These are phyloP conservation scores for Citrus glauca DNA, from an alignment of 345 rosid species.

Conservation along the genomic window DNA sequence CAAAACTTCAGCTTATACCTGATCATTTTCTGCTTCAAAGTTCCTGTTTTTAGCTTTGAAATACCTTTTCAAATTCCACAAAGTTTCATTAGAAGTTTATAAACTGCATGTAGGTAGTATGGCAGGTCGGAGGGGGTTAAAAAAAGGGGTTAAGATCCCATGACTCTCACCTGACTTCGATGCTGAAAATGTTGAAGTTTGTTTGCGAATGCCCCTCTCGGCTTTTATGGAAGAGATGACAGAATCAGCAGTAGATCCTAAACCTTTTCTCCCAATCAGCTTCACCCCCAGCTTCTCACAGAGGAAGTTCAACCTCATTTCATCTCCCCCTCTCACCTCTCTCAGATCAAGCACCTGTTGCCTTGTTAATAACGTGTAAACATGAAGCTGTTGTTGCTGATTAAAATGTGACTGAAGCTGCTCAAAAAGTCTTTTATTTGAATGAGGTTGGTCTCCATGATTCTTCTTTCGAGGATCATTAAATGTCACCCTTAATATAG, in stretches of 20 bases:
- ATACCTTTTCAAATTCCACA: conserved; percentile 34
- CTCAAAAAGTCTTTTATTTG: conserved; percentile 88
- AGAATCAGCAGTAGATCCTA: conserved; percentile 79
- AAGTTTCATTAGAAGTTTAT: conserved; percentile 14
- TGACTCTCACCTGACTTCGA: conserved; percentile 47
- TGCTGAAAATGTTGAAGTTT: conserved; percentile 45
- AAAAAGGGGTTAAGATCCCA: neutral
- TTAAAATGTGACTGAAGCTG: conserved; percentile 96
- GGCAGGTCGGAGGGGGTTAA: neutral
- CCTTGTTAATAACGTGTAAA: conserved; percentile 76
- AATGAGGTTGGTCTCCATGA: conserved; percentile 66
- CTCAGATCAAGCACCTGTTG: conserved; percentile 90
- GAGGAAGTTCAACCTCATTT: conserved; percentile 72
- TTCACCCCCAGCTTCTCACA: conserved; percentile 86
- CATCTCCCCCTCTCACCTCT: conserved; percentile 98
- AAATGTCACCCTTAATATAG: conserved; percentile 74
- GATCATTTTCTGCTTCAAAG: conserved; percentile 61
- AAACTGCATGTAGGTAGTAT: neutral
- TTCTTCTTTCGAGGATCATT: conserved; percentile 69
- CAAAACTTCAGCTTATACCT: conserved; percentile 39
- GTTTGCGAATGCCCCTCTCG: conserved; percentile 70
- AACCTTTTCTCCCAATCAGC: conserved; percentile 87
- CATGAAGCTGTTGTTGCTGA: conserved; percentile 89
- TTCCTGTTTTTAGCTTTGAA: conserved; percentile 56
- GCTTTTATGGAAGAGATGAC: conserved; percentile 89